These are phyloP conservation scores for Tetrahymena malaccensis DNA, from an alignment of 73 alveolate species.

Conservation along the genomic window DNA sequence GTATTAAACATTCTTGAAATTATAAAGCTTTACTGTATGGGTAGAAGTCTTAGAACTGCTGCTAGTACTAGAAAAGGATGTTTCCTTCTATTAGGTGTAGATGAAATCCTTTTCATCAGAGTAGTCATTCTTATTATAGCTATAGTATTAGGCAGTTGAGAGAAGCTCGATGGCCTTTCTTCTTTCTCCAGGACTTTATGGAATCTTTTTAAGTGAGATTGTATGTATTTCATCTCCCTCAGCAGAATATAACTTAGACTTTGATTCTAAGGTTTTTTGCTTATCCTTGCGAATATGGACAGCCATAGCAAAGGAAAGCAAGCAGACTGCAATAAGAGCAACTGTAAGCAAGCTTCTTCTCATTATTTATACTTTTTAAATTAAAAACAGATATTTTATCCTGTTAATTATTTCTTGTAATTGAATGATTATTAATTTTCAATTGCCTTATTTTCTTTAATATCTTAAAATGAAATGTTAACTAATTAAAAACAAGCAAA, in stretches of 20 bases:
- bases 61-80: not conserved
- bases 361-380: not conserved
- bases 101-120: not conserved
- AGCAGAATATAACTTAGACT: not conserved
- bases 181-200: not conserved
- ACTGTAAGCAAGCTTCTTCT: not conserved
- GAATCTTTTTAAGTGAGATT: not conserved
- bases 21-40: constrained; percentile 18
- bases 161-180: not conserved
- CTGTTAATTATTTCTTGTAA: not conserved
- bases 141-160: not conserved
- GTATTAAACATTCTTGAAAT: constrained; percentile 25
- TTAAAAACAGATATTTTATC: not conserved
- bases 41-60: not conserved
- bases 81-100: not conserved
- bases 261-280: not conserved
- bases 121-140: not conserved
- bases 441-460: not conserved
- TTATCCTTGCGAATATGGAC: not conserved
- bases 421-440: not conserved
- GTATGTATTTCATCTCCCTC: not conserved
- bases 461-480: not conserved
- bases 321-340: not conserved
- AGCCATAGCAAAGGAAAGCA: not conserved
- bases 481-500: not conserved